phyloP scores from a whole-genome alignment of 208 protist genomes.

The Sergeia podlipaevii region DNA sequence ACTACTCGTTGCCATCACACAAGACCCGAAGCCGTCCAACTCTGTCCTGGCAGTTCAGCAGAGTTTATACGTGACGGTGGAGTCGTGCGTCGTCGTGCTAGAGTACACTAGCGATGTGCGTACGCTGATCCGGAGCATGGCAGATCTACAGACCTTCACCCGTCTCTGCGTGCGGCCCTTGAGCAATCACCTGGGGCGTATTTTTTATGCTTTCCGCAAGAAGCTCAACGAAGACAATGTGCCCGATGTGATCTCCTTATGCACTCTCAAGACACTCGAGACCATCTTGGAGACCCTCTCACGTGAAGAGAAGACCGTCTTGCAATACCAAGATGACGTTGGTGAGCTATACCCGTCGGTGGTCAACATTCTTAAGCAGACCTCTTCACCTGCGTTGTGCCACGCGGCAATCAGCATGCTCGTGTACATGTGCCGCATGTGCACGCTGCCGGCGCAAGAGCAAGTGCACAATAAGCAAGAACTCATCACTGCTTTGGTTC shows the following conservation, averaged over 20 bases:
- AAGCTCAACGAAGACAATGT: slow-evolving; percentile 51
- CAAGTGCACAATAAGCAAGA: slow-evolving; percentile 59
- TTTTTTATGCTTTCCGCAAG: slow-evolving; percentile 81
- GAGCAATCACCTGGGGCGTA: slow-evolving; percentile 66
- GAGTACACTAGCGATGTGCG: slow-evolving; percentile 78
- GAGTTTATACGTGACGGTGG: slow-evolving; percentile 68
- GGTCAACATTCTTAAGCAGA: slow-evolving; percentile 58
- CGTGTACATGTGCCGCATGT: slow-evolving; percentile 72
- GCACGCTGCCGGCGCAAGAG: slow-evolving; percentile 33
- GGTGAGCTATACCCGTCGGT: slow-evolving; percentile 69
- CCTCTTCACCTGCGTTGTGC: slow-evolving; percentile 60
- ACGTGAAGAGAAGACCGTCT: slow-evolving; percentile 54
- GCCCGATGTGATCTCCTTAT: slow-evolving; percentile 67
- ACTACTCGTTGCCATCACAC: slow-evolving; percentile 74
- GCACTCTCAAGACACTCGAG: slow-evolving; percentile 72
- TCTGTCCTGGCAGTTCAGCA: slow-evolving; percentile 62
- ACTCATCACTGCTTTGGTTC: slow-evolving; percentile 52
- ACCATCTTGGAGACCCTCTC: slow-evolving; percentile 52
- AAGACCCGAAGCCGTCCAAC: slow-evolving; percentile 49
- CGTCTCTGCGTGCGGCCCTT: slow-evolving; percentile 68
- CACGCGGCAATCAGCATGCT: slow-evolving; percentile 78
- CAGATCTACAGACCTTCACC: slow-evolving; percentile 83
- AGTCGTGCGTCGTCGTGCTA: slow-evolving; percentile 79
- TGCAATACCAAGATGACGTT: slow-evolving; percentile 83
- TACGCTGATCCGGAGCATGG: slow-evolving; percentile 74